Evolutionary conservation across 805 yeast genomes (phyloP).

Genomic region (Saccharomycopsis lassenensis): DNA sequence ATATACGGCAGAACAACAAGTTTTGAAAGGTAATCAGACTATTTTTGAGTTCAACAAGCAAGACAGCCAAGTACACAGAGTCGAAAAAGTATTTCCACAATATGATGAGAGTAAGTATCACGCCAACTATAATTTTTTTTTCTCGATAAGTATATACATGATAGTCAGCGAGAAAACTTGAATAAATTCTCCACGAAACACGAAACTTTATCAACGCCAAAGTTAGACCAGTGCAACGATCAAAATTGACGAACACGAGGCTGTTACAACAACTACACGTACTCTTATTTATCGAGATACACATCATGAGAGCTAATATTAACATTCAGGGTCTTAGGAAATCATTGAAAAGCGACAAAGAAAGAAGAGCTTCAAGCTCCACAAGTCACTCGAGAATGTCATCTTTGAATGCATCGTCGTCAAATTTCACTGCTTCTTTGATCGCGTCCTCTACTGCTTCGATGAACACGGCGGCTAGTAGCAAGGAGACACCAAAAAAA

Average conservation of each 20-base stretch:
- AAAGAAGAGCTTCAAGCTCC: conserved; percentile 10
- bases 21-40: too few species aligned
- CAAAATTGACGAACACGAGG: too few species aligned
- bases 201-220: not conserved
- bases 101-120: conserved; percentile 6
- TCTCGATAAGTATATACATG: not conserved
- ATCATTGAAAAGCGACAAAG: conserved; percentile 25
- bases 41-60: too few species aligned
- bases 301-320: too few species aligned
- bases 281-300: too few species aligned
- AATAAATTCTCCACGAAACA: too few species aligned
- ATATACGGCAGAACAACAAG: too few species aligned
- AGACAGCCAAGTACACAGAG: too few species aligned
- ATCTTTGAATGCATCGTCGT: conserved; percentile 15
- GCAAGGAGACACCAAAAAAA: conserved; percentile 52
- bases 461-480: conserved; percentile 13
- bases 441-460: conserved; percentile 11
- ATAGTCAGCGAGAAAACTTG: too few species aligned
- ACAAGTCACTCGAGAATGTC: conserved; percentile 16
- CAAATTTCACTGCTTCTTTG: conserved; percentile 22
- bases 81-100: too few species aligned
- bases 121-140: not conserved
- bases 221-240: too few species aligned
- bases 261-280: too few species aligned
- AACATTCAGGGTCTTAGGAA: conserved; percentile 23